These are phyloP conservation scores for Allomyces macrogynus DNA, from an alignment of 192 early-diverging fungal species.

Conservation along the genomic window DNA sequence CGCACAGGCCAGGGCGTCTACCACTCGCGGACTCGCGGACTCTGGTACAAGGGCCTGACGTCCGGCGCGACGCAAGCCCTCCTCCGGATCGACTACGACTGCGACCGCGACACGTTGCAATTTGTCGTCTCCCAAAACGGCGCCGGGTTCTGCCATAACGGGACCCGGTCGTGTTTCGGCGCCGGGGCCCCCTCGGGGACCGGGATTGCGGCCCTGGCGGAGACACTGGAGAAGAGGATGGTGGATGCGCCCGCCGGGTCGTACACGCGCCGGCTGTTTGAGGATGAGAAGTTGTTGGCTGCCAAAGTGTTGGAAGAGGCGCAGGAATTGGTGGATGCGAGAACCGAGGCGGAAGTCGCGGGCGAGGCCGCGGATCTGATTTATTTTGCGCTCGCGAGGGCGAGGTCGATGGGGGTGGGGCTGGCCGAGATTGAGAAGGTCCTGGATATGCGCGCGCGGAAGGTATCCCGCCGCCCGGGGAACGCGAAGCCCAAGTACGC, in stretches of 20 bases:
- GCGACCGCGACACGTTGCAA: constrained; percentile 70
- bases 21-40: constrained; percentile 62
- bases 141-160: constrained; percentile 86
- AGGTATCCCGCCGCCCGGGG: constrained; percentile 69
- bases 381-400: constrained; percentile 84
- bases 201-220: constrained; percentile 54
- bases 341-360: constrained; percentile 52
- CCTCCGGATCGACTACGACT: constrained; percentile 58
- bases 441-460: constrained; percentile 59
- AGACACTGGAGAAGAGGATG: constrained; percentile 46
- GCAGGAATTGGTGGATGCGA: constrained; percentile 69
- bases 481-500: constrained; percentile 72
- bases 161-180: constrained; percentile 84
- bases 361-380: constrained; percentile 91
- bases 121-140: constrained; percentile 73
- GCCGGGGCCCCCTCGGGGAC: constrained; percentile 12
- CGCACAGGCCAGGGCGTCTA: constrained; percentile 70
- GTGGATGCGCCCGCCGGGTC: constrained; percentile 61
- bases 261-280: constrained; percentile 76
- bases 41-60: constrained; percentile 93
- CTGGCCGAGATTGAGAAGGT: constrained; percentile 73
- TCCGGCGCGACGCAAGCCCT: constrained; percentile 87
- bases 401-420: constrained; percentile 54
- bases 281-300: constrained; percentile 52
- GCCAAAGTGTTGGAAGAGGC: constrained; percentile 96